Evolutionary conservation across 225 moss, liverwort and hornwort species (phyloP), one percentile per base, ranked within the genome.

Genomic region (Pleurozium schreberi): DNA sequence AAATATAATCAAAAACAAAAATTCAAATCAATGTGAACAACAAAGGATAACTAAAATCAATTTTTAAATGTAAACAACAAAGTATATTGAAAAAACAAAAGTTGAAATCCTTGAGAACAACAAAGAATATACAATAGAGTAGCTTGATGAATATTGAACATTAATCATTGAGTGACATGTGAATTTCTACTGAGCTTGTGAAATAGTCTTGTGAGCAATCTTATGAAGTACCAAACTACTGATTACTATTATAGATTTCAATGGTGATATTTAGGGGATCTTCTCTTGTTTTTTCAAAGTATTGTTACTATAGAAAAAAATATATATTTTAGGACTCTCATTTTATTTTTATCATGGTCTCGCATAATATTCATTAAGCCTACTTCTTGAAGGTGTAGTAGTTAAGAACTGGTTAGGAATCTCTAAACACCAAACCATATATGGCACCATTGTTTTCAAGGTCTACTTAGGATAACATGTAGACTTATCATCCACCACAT

Each of bases 261-360:
- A n/a, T 2, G 21, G 1, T 67, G 21, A 12, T 67, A n/a, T 67
- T 38, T 1, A 9, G 1, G n/a, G 7, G 12, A 2, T 4, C 7
- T 12, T 22, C n/a, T 7, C 2, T n/a, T n/a, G 4, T 1, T 38
- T 38, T 21, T 38, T 1, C 7, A 36, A 2, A 13, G 6, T 23
- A 13, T 0, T 0, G 0, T 40, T 40, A 40, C 2, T n/a, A 23
- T n/a, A 68, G 14, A 1, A 40, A 13, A 13, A 13, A 68, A n/a
- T n/a, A n/a, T n/a, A n/a, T 40, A 7, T 68, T 68, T 68, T 12
- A 2, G 7, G 12, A 2, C 12, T 19, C n/a, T 67, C 6, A 67
- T 38, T 67, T 22, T 6, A 2, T 68, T 22, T 12, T 68, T 68
- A 7, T 22, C 22, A 68, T n/a, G 2, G 2, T 22, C 12, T n/a